These are phyloP conservation scores for Clarkia xantiana DNA, from an alignment of 345 rosid genomes.

Conservation along the genomic window DNA sequence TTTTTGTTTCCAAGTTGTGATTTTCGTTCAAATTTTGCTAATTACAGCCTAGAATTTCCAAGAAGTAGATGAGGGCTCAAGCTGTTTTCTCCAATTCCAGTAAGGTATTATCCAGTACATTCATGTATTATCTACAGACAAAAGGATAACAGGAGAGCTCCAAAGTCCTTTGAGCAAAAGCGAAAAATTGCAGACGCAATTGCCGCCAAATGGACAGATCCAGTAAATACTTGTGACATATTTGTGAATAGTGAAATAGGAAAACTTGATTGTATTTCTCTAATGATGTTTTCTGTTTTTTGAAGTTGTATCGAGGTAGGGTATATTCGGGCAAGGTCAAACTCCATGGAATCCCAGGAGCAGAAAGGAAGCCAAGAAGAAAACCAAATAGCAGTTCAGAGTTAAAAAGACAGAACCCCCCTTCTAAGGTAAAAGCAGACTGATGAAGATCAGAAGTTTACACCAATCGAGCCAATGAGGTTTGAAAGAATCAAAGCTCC, in stretches of 20 bases:
- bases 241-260: not conserved
- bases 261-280: not conserved
- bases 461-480: conserved; percentile 18
- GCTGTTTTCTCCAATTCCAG: not conserved
- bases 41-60: no score
- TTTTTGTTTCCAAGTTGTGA: no score
- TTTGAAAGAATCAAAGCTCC: conserved; percentile 35
- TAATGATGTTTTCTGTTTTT: not conserved
- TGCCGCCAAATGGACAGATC: conserved; percentile 93
- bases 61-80: no score
- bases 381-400: conserved; percentile 23
- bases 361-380: conserved; percentile 42
- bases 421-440: conserved; percentile 23
- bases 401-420: conserved; percentile 22
- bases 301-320: conserved; percentile 58
- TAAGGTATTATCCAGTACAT: conserved; percentile 30
- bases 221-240: conserved; percentile 30
- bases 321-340: conserved; percentile 58
- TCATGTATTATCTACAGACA: conserved; percentile 21
- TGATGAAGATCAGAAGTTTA: no score
- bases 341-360: conserved; percentile 52
- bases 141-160: conserved; percentile 70
- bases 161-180: conserved; percentile 74
- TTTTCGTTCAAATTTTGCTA: no score
- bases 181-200: conserved; percentile 83